Evolutionary conservation across 75 land plant genomes (phyloP).

Genomic region (Pinus tabuliformis): DNA sequence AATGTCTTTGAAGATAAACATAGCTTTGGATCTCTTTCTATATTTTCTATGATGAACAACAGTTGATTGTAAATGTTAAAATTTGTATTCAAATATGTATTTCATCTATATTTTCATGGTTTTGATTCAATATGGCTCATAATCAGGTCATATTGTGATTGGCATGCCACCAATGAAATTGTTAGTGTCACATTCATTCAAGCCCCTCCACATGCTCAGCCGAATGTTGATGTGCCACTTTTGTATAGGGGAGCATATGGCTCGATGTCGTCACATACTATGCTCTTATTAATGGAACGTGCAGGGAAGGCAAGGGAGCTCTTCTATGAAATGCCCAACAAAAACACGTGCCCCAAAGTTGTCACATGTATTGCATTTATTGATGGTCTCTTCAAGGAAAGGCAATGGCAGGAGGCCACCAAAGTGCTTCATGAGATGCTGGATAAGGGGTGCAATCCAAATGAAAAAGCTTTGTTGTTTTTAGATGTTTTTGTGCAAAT

Average conservation of each 20-base stretch:
- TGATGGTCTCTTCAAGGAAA: too few species aligned
- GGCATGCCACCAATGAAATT: conserved; percentile 56
- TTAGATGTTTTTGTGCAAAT: too few species aligned
- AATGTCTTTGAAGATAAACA: background rate
- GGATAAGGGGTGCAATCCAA: too few species aligned
- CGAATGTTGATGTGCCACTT: conserved; percentile 85
- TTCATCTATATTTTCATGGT: background rate
- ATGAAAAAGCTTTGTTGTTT: too few species aligned
- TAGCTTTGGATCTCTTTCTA: background rate
- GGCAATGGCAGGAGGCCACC: too few species aligned
- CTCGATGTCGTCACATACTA: too few species aligned
- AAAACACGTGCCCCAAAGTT: too few species aligned
- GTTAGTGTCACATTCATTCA: conserved; percentile 87
- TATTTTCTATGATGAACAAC: background rate
- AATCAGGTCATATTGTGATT: background rate
- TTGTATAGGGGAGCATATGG: conserved; percentile 49
- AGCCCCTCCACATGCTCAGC: conserved; percentile 74
- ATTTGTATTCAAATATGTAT: background rate
- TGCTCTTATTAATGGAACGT: too few species aligned
- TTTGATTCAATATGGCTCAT: background rate
- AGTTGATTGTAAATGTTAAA: background rate
- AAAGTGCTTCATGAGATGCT: too few species aligned
- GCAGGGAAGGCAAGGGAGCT: too few species aligned
- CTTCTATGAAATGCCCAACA: too few species aligned
- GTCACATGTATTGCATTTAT: too few species aligned